These are phyloP conservation scores for Fagus sylvatica DNA, from an alignment of 306 rosid genomes.

Conservation along the genomic window DNA sequence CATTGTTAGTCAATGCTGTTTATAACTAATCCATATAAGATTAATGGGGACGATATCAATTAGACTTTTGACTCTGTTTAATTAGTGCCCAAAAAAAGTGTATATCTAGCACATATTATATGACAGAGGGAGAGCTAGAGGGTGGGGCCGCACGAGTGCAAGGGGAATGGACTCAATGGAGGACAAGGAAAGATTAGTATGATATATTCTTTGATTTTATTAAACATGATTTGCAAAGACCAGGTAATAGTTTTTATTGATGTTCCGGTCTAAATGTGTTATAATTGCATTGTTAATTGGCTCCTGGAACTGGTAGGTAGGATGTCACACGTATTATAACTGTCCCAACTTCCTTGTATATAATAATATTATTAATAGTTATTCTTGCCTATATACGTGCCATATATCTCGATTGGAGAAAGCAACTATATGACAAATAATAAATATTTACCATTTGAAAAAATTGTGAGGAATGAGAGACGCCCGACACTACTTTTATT, in stretches of 20 bases:
- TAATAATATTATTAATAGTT: neutral
- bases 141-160: too few species aligned
- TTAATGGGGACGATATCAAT: too few species aligned
- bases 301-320: conserved; percentile 29
- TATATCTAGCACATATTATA: too few species aligned
- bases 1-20: too few species aligned
- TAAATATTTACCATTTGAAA: neutral
- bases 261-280: neutral
- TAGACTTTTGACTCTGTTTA: too few species aligned
- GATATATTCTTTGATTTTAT: too few species aligned
- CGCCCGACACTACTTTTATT: neutral
- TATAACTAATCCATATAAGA: too few species aligned
- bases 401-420: neutral
- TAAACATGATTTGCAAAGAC: neutral
- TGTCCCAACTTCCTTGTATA: conserved; percentile 1
- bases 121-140: too few species aligned
- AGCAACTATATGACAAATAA: neutral
- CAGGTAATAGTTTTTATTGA: neutral
- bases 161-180: neutral
- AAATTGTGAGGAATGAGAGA: neutral
- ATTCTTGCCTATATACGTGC: neutral
- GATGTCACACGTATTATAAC: conserved; percentile 31
- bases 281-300: conserved; percentile 5
- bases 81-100: too few species aligned
- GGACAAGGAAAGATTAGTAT: too few species aligned